These are phyloP conservation scores for Didymellaceae sp. DNA, from an alignment of 2,329 filamentous ascomycete genomes.

Conservation along the genomic window DNA sequence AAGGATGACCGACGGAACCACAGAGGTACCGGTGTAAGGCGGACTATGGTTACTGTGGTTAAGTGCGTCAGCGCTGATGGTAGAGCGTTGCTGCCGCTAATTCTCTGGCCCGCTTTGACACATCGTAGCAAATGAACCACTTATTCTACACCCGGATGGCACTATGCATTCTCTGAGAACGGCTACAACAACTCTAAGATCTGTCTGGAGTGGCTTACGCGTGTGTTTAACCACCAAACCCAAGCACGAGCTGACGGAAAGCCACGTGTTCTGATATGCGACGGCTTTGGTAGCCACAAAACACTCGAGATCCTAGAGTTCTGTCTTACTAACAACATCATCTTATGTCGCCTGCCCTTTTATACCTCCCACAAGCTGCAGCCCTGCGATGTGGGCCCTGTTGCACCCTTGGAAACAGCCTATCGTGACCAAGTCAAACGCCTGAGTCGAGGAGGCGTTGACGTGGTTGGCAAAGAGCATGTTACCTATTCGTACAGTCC, in stretches of 20 bases:
- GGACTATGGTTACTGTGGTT: constrained; percentile 20
- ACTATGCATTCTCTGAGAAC: constrained; percentile 20
- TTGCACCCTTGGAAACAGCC: not conserved
- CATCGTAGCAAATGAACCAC: constrained; percentile 15
- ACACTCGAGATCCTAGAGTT: constrained; percentile 44
- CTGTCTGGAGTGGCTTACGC: constrained; percentile 45
- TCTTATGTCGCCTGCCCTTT: constrained; percentile 17
- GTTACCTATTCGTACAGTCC: constrained; percentile 29
- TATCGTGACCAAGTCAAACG: constrained; percentile 15
- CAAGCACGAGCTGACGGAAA: constrained; percentile 37
- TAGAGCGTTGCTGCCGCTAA: constrained; percentile 21
- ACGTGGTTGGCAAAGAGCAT: constrained; percentile 23
- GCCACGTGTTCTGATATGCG: constrained; percentile 43
- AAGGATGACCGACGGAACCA: constrained; percentile 22
- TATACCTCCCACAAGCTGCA: constrained; percentile 24
- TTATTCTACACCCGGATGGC: constrained; percentile 22
- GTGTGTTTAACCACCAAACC: constrained; percentile 46
- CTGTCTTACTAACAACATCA: constrained; percentile 41
- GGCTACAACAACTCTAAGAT: constrained; percentile 42
- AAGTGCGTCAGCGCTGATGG: constrained; percentile 21
- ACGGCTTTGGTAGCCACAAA: constrained; percentile 48
- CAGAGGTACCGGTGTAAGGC: constrained; percentile 22
- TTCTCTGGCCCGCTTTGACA: constrained; percentile 24
- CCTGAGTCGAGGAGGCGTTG: constrained; percentile 15
- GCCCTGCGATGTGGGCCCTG: constrained; percentile 11